Evolutionary conservation across 2,329 filamentous ascomycete species (phyloP), one percentile per base, ranked within the genome.

Genomic region (Pezicula radicicola): DNA sequence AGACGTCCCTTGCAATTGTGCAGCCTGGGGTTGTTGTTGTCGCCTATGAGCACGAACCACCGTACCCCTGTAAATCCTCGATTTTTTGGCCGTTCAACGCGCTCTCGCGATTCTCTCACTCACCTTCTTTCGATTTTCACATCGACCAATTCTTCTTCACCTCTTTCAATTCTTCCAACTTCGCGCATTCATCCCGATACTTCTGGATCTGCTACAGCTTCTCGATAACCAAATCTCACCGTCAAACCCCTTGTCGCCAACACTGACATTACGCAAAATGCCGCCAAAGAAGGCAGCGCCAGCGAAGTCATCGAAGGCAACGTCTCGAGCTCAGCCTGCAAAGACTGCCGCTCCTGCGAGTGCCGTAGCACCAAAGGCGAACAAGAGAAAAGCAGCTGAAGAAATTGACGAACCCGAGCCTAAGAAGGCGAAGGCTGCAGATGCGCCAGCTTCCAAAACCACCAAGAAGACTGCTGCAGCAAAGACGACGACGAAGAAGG

Each of bases 301-400:
- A 16, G 21, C 62, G 27, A 68, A 66, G 52, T 48, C 62, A 10
- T 18, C 6, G 36, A 49, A 36, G 41, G 28, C 50, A 60, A 60
- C 66, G 54, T 61, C 66, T 18, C 18, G 60, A 30, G 66, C 66
- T 51, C 49, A 62, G 39, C 61, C 62, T 51, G 50, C 63, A 27
- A 64, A 65, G 41, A 43, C 57, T 28, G 55, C 55, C 33, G 46
- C 61, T 30, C 57, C 58, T 36, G 41, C 53, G 37, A 48, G 51
- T 40, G 54, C 48, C 44, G 33, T 52, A 19, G 43, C 60, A 45
- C 47, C 55, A 30, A 49, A 52, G 13, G 47, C 57, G 40, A 50
- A 49, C 9, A 65, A 53, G 59, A 59, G 53, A 51, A 65, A 53
- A 40, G 56, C 48, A 9, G 48, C 50, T 48, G 49, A 55, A 13